Evolutionary conservation across 495 filamentous ascomycete species (phyloP), one percentile per base, ranked within the genome.

Genomic region (Lepraria neglecta): DNA sequence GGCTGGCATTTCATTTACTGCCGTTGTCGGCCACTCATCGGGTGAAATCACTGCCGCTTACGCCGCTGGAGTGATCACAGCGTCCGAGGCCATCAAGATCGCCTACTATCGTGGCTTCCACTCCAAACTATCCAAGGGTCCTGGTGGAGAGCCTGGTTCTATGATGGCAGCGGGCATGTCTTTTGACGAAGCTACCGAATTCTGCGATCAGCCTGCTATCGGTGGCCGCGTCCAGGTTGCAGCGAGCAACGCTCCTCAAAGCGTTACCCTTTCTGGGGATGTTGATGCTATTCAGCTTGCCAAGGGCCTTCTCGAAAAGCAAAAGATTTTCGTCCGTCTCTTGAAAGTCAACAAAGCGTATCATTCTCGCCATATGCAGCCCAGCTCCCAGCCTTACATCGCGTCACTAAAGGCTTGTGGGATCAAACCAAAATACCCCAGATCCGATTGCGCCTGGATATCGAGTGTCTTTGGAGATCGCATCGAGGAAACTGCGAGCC

Each of bases 51-150:
- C 63, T 4, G 76, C 78, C 0, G 73, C 72, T 0, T 78, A 76
- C 56, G 74, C 73, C 2, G 66, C 70, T 1, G 71, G 74, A 1
- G 28, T 63, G 5, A 38, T 78, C 1, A 62, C 63, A 1, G 58
- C 67, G 0, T 2, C 17, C 0, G 75, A 79, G 21, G 82, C 82
- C 1, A 75, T 84, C 7, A 42, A 58, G 0, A 64, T 81, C 45
- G 80, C 84, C 0, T 85, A 82, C 55, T 77, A 75, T 31, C 74
- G 84, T 12, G 83, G 82, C 2, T n/a, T 75, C 0, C 30, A 69
- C 17, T 56, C 68, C 0, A 30, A 66, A 4, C 54, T 72, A 6
- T 64, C 65, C 3, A 44, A 51, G 0, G 60, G 56, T 4, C 0
- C 33, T 1, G n/a, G 53, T 3, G 69, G 58, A 17, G 43, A 67